Evolutionary conservation across 78 protist genomes (phyloP).

Genomic region (Tieghemostelium lacteum): DNA sequence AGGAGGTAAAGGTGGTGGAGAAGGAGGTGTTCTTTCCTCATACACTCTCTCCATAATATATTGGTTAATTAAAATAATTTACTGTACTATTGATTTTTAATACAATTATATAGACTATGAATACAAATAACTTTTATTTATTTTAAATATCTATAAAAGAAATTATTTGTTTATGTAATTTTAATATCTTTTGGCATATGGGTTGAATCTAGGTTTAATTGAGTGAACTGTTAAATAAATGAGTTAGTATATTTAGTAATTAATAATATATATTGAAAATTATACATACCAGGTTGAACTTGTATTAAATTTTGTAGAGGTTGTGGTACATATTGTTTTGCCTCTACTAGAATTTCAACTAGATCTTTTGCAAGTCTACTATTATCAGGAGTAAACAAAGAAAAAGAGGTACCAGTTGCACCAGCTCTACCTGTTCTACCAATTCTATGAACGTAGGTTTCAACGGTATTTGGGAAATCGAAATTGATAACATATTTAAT

Average conservation of each 20-base stretch:
- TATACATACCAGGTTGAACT: neutral
- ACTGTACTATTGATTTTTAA: too few relatives aligned
- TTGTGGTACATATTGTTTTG: conserved; percentile 86
- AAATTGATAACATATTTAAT: conserved; percentile 82
- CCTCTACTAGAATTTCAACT: conserved; percentile 75
- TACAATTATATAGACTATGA: too few relatives aligned
- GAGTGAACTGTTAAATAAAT: neutral
- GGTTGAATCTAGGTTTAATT: neutral
- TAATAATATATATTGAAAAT: too few relatives aligned
- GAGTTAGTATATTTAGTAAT: neutral
- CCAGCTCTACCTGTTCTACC: conserved; percentile 99
- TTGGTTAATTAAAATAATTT: too few relatives aligned
- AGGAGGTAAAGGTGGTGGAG: too few relatives aligned
- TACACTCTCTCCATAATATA: too few relatives aligned
- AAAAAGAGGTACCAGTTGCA: conserved; percentile 91
- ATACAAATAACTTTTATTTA: neutral
- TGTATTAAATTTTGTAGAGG: conserved; percentile 1
- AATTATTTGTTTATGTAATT: neutral
- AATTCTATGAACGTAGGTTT: conserved; percentile 93
- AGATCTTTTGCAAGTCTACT: conserved; percentile 65
- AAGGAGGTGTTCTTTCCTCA: too few relatives aligned
- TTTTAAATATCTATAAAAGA: too few relatives aligned
- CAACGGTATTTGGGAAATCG: conserved; percentile 81
- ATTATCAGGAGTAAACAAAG: conserved; percentile 85
- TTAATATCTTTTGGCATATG: neutral